Evolutionary conservation across 2,329 filamentous ascomycete genomes (phyloP).

Genomic region (Daldinia eschscholtzii): DNA sequence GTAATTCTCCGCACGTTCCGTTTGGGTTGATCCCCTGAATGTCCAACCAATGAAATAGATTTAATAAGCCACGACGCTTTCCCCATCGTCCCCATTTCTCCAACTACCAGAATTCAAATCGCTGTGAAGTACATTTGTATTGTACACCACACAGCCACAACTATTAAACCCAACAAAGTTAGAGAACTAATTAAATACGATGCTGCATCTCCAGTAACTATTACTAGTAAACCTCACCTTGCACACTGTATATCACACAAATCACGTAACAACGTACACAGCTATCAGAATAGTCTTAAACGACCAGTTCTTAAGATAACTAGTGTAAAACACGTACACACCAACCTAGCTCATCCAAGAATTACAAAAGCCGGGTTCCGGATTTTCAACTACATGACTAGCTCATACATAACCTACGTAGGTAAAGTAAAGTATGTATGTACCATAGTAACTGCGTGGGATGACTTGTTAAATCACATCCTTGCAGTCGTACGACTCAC

Average conservation of each 20-base stretch:
- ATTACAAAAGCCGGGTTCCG: not conserved
- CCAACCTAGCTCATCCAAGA: conserved; percentile 2
- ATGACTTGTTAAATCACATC: conserved; percentile 7
- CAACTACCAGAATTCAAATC: not conserved
- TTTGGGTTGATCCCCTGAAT: conserved; percentile 27
- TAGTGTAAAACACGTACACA: not conserved
- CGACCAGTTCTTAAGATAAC: not conserved
- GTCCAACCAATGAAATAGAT: conserved; percentile 24
- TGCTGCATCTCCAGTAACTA: too few species aligned
- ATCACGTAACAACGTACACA: too few species aligned
- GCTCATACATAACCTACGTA: not conserved
- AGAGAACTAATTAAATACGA: too few species aligned
- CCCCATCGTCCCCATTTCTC: conserved; percentile 19
- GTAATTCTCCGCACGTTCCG: conserved; percentile 25
- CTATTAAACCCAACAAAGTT: not conserved
- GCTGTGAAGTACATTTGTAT: too few species aligned
- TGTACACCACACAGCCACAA: not conserved
- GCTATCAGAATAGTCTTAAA: not conserved
- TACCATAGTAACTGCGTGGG: conserved; percentile 2
- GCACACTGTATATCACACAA: too few species aligned
- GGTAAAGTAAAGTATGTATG: too few species aligned
- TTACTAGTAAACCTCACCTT: too few species aligned
- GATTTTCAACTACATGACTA: conserved; percentile 1
- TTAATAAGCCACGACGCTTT: conserved; percentile 20
- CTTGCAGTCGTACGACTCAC: conserved; percentile 28